Conservation (phyloP, 2,329 filamentous ascomycete genomes). For the Huntiella abstrusa region DNA sequence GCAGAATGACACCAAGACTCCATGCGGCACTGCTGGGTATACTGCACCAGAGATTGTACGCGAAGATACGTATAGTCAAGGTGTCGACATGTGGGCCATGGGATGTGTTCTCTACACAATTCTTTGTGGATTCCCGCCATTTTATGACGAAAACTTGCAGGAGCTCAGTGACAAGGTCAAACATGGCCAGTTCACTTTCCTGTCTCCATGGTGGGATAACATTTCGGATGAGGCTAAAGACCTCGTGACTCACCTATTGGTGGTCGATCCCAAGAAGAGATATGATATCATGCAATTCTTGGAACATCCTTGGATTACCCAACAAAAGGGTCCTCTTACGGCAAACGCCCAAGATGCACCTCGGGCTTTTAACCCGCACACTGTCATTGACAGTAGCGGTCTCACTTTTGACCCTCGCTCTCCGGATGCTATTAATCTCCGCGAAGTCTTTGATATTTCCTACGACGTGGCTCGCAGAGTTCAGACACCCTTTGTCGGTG, state of each 20-base stretch:
- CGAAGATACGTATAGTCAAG: slow-evolving; percentile 96
- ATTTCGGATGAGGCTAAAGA: slow-evolving; percentile 92
- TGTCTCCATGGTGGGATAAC: slow-evolving; percentile 98
- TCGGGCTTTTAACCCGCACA: slow-evolving; percentile 38
- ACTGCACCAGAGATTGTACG: slow-evolving; percentile 98
- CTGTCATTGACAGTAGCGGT: slow-evolving; percentile 33
- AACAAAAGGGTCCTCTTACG: slow-evolving; percentile 21
- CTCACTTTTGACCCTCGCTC: slow-evolving; percentile 83
- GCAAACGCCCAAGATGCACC: neutral
- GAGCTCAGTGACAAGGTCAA: slow-evolving; percentile 95
- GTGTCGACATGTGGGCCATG: slow-evolving; percentile 97
- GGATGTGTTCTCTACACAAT: slow-evolving; percentile 94
- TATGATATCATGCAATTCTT: slow-evolving; percentile 89
- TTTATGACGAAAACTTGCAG: slow-evolving; percentile 96
- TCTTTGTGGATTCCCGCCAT: slow-evolving; percentile 91
- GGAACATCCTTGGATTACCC: slow-evolving; percentile 78
- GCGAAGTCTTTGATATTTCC: slow-evolving; percentile 95
- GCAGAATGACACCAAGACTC: slow-evolving; percentile 97
- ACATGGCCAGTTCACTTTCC: slow-evolving; percentile 87
- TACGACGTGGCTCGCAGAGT: slow-evolving; percentile 95
- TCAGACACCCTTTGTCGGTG: slow-evolving; percentile 81
- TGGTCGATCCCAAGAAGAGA: slow-evolving; percentile 85
- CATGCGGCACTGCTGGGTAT: slow-evolving; percentile 96
- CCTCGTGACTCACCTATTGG: slow-evolving; percentile 78
- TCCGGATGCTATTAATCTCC: slow-evolving; percentile 81